Base-by-base conservation (phyloP, 2,329 filamentous ascomycete genomes). In the Myriosclerotinia scirpicola region DNA sequence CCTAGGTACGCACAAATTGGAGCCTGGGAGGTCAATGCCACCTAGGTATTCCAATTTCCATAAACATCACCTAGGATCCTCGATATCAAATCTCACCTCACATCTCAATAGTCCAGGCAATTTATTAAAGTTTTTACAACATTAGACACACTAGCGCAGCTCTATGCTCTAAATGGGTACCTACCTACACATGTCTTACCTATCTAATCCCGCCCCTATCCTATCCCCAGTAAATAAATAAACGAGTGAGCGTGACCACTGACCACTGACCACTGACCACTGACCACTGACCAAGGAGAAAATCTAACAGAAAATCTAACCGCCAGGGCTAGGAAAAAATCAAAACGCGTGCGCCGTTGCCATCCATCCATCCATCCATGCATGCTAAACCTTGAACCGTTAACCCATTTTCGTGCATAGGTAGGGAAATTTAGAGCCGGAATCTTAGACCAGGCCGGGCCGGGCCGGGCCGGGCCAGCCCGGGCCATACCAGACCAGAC, bases 331-430 rank as follows among this genome's bases (percentile, higher is more conserved):
- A 53, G 64, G 40, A 20, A 2, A 65, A 53, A 58, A 36, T 40
- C 22, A 52, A 65, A n/a, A n/a, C 7, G 22, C 67, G 40, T 55
- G 46, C 66, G 70, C 68, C 62, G n/a, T 26, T 66, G 20, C 54
- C 65, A 65, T 63, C 50, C 58, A 26, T 22, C n/a, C n/a, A n/a
- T n/a, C n/a, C n/a, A n/a, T n/a, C n/a, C n/a, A n/a, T n/a, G n/a
- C n/a, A n/a, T n/a, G n/a, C n/a, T n/a, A n/a, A n/a, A n/a, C n/a
- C n/a, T n/a, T n/a, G n/a, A n/a, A 38, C 40, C 14, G 38, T 22
- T 42, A 54, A 46, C 38, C 65, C 46, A 56, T 65, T 66, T 64
- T 64, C n/a, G 15, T 34, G 50, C 22, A 9, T 9, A 46, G 36
- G 7, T n/a, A n/a, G n/a, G n/a, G 40, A 46, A 56, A 64, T 42